Conservation (phyloP, 2,329 filamentous ascomycete species). For the Chaetothyriales sp. region DNA sequence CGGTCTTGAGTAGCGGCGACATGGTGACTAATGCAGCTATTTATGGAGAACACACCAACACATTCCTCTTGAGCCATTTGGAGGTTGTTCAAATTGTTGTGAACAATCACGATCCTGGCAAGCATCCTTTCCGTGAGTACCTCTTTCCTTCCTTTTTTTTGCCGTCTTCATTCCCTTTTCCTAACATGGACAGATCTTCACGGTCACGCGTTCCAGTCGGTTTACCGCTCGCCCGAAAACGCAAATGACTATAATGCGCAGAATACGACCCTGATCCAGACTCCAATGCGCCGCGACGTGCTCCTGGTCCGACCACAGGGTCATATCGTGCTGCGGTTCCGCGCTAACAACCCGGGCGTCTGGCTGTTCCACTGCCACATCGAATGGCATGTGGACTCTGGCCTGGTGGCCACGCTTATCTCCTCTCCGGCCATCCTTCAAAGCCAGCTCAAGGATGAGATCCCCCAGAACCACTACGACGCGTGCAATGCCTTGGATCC, state of each 20-base stretch:
- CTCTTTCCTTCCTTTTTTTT: constrained; percentile 41
- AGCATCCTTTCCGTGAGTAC: constrained; percentile 39
- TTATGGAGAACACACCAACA: constrained; percentile 53
- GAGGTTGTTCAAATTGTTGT: constrained; percentile 29
- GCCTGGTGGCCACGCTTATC: constrained; percentile 39
- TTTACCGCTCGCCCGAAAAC: constrained; percentile 21
- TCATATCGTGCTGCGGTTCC: constrained; percentile 43
- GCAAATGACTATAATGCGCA: constrained; percentile 23
- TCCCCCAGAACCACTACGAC: constrained; percentile 44
- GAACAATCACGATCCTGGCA: constrained; percentile 35
- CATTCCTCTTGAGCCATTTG: constrained; percentile 53
- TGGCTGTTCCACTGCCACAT: constrained; percentile 41
- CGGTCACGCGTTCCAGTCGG: constrained; percentile 58
- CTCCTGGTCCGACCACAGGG: constrained; percentile 41
- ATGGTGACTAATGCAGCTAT: constrained; percentile 44
- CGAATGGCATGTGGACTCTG: constrained; percentile 40
- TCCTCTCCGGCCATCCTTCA: constrained; percentile 21
- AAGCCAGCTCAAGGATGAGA: constrained; percentile 13
- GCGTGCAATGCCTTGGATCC: constrained; percentile 34
- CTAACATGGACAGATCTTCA: constrained; percentile 44
- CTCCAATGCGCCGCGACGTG: constrained; percentile 40
- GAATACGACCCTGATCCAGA: constrained; percentile 23
- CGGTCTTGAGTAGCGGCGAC: constrained; percentile 48
- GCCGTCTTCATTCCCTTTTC: constrained; percentile 25
- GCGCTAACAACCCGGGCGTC: constrained; percentile 39